A percentile compares a stretch with the other conserved stretches of the same genome.
These are phyloP conservation scores for Metschnikowia lochheadii DNA, from an alignment of 805 yeast genomes.

Conservation along the genomic window DNA sequence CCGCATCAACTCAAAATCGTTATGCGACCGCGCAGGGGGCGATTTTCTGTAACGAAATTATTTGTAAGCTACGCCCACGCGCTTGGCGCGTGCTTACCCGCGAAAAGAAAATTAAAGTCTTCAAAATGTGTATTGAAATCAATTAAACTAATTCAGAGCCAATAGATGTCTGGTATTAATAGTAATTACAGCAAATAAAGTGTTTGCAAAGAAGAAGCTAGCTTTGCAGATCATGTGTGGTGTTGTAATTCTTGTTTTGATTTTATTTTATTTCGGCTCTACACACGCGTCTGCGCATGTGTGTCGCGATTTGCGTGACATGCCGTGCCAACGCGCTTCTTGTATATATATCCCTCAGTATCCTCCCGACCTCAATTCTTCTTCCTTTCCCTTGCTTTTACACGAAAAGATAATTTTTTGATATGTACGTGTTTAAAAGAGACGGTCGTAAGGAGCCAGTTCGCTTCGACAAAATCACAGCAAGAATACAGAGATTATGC, in stretches of 20 bases:
- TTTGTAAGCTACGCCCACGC: constrained; percentile 1
- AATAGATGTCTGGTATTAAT: too few relatives aligned
- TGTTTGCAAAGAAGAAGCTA: background rate
- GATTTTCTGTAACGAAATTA: background rate
- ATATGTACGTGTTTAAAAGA: constrained; percentile 83
- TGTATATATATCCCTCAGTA: constrained; percentile 3
- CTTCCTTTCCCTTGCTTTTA: background rate
- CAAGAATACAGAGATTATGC: constrained; percentile 83
- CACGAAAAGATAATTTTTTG: background rate
- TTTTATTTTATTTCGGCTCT: background rate
- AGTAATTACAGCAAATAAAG: too few relatives aligned
- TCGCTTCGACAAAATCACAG: constrained; percentile 94
- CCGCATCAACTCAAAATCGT: background rate
- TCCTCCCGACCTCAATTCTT: background rate
- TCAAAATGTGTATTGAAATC: background rate
- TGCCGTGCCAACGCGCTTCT: constrained; percentile 2
- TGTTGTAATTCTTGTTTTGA: background rate
- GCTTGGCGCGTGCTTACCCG: constrained; percentile 3
- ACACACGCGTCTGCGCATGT: constrained; percentile 2
- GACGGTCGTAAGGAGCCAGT: constrained; percentile 95
- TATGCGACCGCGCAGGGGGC: background rate
- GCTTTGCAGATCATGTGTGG: background rate
- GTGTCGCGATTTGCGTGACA: constrained; percentile 4
- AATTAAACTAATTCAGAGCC: too few relatives aligned
- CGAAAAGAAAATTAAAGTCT: background rate